Conservation (phyloP, 768 basidiomycete species). For the Mycena filopes region DNA sequence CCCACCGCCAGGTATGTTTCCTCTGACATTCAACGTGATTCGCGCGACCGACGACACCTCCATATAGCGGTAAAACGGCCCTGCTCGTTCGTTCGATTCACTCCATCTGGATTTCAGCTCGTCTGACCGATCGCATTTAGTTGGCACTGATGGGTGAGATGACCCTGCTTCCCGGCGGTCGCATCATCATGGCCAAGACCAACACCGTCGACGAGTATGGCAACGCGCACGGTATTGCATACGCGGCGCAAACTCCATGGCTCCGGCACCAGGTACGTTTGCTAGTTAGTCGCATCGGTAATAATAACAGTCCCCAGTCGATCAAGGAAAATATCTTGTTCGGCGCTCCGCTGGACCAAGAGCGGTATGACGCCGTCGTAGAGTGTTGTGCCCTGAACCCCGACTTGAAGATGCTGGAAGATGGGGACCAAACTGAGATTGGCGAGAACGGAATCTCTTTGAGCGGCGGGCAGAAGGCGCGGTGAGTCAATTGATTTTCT, state of each 20-base stretch:
- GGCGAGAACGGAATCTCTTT: slow-evolving; percentile 59
- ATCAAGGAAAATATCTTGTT: slow-evolving; percentile 87
- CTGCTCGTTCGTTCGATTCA: slow-evolving; percentile 60
- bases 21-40: too few species aligned
- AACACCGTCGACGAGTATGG: slow-evolving; percentile 69
- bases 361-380: slow-evolving; percentile 81
- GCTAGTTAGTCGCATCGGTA: too few species aligned
- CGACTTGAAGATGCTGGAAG: slow-evolving; percentile 70
- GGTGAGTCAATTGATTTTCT: slow-evolving; percentile 35
- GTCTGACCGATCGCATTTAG: slow-evolving; percentile 40
- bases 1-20: slow-evolving; percentile 64
- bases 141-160: slow-evolving; percentile 80
- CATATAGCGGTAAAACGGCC: slow-evolving; percentile 78
- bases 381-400: slow-evolving; percentile 77
- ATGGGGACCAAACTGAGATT: slow-evolving; percentile 43
- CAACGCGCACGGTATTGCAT: slow-evolving; percentile 70
- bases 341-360: slow-evolving; percentile 79
- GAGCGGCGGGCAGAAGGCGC: slow-evolving; percentile 56
- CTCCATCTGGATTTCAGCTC: not conserved
- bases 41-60: too few species aligned
- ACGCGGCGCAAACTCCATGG: slow-evolving; percentile 80
- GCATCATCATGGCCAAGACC: slow-evolving; percentile 74
- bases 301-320: slow-evolving; percentile 41
- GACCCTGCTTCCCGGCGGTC: slow-evolving; percentile 53
- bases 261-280: slow-evolving; percentile 52